Evolutionary conservation across 2,329 filamentous ascomycete genomes (phyloP), one percentile per base, ranked within the genome.

Genomic region (Lachnellula cervina): DNA sequence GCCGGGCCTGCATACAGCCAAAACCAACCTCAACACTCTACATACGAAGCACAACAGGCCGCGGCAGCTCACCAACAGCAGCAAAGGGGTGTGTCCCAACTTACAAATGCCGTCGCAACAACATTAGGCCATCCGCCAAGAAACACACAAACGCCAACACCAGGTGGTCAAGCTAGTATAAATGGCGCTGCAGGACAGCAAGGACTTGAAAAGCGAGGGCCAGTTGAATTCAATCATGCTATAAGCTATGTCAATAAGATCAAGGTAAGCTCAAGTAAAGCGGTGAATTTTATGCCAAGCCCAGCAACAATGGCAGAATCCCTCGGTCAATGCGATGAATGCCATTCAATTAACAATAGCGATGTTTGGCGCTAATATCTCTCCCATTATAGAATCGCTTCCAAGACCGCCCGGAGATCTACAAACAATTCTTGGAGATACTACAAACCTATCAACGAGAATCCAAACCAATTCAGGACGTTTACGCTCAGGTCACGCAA

Each of bases 231-330:
- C 73, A 99, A 99, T 70, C 94, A 99, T 74, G 94, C 94, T 0
- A 99, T 99, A 61, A 97, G 92, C 71, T 99, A 99, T 68, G 94
- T 99, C 53, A 99, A 99, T 71, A 99, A 99, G 76, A 99, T 99
- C 68, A 99, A 99, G 86, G 92, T 94, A 75, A 71, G 59, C 51
- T 37, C 23, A 25, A 8, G 48, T 65, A 54, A 23, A 32, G 38
- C 21, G 49, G 50, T 51, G 46, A 49, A 48, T 51, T 52, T 37
- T 8, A 17, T 14, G 13, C 11, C 14, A 21, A 9, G 13, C 17
- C 8, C 28, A 37, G 21, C 21, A 49, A 34, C 17, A 23, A 11
- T 43, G 25, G 25, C 16, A 32, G 44, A 17, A 28, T 21, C 19
- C 3, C 16, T 40, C 37, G 16, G 13, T 40, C 9, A 13, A 3